A percentile compares a stretch with the other conserved stretches of the same genome.
These are phyloP conservation scores for Cryptococcus wingfieldii DNA, from an alignment of 1,284 basidiomycete species.

Conservation along the genomic window DNA sequence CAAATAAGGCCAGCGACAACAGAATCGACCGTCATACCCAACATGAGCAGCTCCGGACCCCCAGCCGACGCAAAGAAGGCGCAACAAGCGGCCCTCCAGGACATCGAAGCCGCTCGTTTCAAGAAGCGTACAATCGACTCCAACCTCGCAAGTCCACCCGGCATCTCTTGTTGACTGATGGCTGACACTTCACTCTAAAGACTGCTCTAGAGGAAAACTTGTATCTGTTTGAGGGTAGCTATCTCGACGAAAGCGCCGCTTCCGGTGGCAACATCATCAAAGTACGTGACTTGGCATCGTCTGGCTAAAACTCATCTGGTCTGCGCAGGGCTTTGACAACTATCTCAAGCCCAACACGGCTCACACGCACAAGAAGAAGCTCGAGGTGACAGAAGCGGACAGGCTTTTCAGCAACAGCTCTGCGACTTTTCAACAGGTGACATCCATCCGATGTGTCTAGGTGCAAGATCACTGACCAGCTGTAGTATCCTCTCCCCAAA, in stretches of 20 bases:
- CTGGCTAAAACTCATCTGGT: neutral
- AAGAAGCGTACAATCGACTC: constrained; percentile 41
- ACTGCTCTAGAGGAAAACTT: constrained; percentile 50
- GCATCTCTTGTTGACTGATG: neutral
- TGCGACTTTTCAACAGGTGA: constrained; percentile 47
- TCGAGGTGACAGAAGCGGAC: constrained; percentile 46
- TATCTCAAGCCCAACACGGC: constrained; percentile 50
- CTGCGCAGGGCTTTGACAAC: constrained; percentile 49
- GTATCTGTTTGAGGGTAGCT: constrained; percentile 52
- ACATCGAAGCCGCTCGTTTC: constrained; percentile 40
- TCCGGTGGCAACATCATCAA: constrained; percentile 51
- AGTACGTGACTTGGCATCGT: constrained; percentile 20
- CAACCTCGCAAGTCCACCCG: constrained; percentile 18
- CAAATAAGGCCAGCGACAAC: no score
- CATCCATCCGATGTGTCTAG: constrained; percentile 4
- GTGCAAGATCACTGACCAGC: neutral
- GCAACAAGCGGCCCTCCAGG: constrained; percentile 36
- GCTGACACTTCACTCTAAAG: constrained; percentile 24
- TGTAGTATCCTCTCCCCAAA: neutral
- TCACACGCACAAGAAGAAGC: constrained; percentile 42
- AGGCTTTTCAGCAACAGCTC: constrained; percentile 50
- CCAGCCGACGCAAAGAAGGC: constrained; percentile 47
- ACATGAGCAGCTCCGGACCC: constrained; percentile 40
- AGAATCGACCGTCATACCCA: no score
- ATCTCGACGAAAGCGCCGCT: constrained; percentile 48